These are phyloP conservation scores for Chiua virens DNA, from an alignment of 768 basidiomycete genomes.

Conservation along the genomic window DNA sequence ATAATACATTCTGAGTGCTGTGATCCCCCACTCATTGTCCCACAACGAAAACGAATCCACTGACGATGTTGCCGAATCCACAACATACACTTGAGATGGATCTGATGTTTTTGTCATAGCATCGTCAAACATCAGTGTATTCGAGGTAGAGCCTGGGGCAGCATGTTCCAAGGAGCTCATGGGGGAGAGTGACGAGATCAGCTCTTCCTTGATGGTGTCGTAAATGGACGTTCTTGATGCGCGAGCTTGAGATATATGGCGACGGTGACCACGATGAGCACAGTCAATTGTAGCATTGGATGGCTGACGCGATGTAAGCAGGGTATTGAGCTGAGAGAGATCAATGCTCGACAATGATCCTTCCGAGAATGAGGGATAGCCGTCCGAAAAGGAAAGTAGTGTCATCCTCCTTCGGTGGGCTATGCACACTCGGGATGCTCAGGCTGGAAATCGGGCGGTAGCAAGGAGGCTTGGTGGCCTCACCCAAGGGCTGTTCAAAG, in stretches of 20 bases:
- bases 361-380: constrained; percentile 62
- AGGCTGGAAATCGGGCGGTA: constrained; percentile 67
- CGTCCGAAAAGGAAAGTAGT: constrained; percentile 68
- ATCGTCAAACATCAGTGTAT: constrained; percentile 22
- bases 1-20: constrained; percentile 64
- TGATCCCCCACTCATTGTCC: constrained; percentile 70
- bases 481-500: constrained; percentile 41
- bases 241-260: constrained; percentile 63
- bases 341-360: constrained; percentile 82
- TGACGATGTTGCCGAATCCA: constrained; percentile 55
- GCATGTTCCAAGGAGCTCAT: constrained; percentile 26
- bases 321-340: constrained; percentile 54
- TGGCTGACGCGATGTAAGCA: constrained; percentile 53
- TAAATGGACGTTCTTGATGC: constrained; percentile 69
- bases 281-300: constrained; percentile 43
- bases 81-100: constrained; percentile 49
- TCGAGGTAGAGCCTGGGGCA: constrained; percentile 25
- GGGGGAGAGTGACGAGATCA: constrained; percentile 33
- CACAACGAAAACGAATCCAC: constrained; percentile 48
- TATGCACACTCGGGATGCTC: constrained; percentile 50
- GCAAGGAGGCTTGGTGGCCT: constrained; percentile 45
- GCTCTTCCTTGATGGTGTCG: constrained; percentile 79
- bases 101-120: constrained; percentile 25
- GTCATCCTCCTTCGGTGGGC: constrained; percentile 65
- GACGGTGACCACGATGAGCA: constrained; percentile 53